phyloP scores from a whole-genome alignment of 495 filamentous ascomycete genomes.

The Apodospora peruviana region DNA sequence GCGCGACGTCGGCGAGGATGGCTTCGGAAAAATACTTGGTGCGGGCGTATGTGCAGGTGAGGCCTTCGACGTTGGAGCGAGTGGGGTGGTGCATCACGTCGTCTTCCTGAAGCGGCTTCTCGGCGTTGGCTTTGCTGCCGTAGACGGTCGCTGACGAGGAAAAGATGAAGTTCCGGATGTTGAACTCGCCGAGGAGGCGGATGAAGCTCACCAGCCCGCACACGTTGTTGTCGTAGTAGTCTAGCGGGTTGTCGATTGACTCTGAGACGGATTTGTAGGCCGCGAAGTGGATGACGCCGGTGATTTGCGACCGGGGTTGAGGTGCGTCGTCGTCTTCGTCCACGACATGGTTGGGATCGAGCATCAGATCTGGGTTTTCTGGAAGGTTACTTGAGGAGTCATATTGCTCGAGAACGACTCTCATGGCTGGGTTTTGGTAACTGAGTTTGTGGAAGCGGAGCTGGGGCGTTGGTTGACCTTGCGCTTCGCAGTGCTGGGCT shows the following conservation, averaged over 20 bases:
- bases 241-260: conserved; percentile 48
- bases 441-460: not conserved
- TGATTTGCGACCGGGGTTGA: not conserved
- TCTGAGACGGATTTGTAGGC: conserved; percentile 22
- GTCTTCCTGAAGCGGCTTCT: conserved; percentile 52
- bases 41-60: conserved; percentile 60
- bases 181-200: conserved; percentile 46
- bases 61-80: conserved; percentile 33
- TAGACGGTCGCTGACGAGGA: conserved; percentile 61
- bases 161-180: conserved; percentile 61
- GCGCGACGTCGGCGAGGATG: conserved; percentile 56
- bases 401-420: not conserved
- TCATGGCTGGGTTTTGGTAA: not conserved
- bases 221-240: conserved; percentile 63
- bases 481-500: not conserved
- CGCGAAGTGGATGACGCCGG: conserved; percentile 17
- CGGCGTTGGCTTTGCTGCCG: conserved; percentile 49
- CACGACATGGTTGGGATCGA: not conserved
- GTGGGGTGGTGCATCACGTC: conserved; percentile 49
- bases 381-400: no score
- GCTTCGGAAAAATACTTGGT: conserved; percentile 63
- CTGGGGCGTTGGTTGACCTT: not conserved
- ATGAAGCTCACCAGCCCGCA: conserved; percentile 56
- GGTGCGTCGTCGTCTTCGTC: not conserved
- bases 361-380: no score